Conservation (phyloP, 306 rosid genomes). For the Argentina anserina region DNA sequence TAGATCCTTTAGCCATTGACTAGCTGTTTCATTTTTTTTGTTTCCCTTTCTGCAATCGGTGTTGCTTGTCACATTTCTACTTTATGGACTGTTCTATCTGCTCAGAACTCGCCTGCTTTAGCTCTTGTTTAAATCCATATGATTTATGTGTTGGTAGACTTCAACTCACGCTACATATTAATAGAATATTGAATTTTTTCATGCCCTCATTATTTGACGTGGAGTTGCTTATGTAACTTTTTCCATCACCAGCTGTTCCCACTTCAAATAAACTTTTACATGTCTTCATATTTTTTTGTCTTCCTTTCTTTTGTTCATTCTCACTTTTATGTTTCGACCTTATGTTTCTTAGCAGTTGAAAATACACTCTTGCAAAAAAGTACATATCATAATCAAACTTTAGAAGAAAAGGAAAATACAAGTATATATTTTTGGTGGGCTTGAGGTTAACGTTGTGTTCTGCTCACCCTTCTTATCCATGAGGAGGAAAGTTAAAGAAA, state of each 20-base stretch:
- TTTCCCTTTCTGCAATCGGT: conserved; percentile 1
- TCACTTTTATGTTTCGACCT: background rate
- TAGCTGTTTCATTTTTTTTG: conserved; percentile 12
- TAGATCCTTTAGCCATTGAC: conserved; percentile 28
- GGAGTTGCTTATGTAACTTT: background rate
- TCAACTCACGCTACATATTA: background rate
- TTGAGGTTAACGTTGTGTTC: background rate
- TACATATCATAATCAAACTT: background rate
- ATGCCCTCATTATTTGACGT: background rate
- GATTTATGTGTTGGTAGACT: background rate
- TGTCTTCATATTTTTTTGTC: background rate
- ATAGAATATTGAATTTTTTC: background rate
- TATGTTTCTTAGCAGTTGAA: background rate
- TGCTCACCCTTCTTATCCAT: background rate
- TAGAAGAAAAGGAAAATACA: background rate
- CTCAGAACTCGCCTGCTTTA: background rate
- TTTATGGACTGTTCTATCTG: background rate
- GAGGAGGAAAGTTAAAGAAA: background rate
- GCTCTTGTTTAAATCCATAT: background rate
- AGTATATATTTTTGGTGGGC: background rate
- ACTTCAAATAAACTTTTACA: background rate
- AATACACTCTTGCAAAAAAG: background rate
- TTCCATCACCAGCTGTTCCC: background rate
- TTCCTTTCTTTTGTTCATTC: background rate
- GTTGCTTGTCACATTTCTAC: background rate